phyloP scores from a whole-genome alignment of 306 rosid species.

The Senna siamea region DNA sequence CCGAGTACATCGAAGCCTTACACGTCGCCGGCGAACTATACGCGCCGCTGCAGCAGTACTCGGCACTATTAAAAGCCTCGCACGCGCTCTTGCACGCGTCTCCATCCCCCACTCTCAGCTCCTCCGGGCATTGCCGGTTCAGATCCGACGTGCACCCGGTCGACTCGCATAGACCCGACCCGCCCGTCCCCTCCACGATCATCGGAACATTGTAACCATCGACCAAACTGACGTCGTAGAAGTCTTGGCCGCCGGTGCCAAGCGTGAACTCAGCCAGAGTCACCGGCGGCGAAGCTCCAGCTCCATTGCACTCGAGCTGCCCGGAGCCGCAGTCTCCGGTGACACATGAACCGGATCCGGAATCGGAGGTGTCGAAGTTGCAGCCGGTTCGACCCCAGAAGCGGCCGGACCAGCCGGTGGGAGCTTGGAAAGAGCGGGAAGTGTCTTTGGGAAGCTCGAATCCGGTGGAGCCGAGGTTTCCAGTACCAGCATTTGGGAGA shows the following conservation, averaged over 20 bases:
- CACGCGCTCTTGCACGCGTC: slow-evolving; percentile 98
- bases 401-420: slow-evolving; percentile 98
- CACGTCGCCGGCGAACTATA: slow-evolving; percentile 72
- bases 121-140: slow-evolving; percentile 80
- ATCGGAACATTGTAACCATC: slow-evolving; percentile 91
- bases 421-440: slow-evolving; percentile 72
- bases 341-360: slow-evolving; percentile 70
- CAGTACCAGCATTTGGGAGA: slow-evolving; percentile 83
- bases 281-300: slow-evolving; percentile 91
- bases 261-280: slow-evolving; percentile 94
- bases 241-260: slow-evolving; percentile 84
- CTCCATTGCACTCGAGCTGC: slow-evolving; percentile 77
- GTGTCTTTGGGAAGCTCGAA: slow-evolving; percentile 79
- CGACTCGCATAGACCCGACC: slow-evolving; percentile 76
- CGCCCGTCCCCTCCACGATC: slow-evolving; percentile 82
- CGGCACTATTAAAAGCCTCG: slow-evolving; percentile 85
- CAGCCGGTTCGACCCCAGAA: slow-evolving; percentile 94
- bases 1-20: slow-evolving; percentile 73
- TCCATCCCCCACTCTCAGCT: slow-evolving; percentile 65
- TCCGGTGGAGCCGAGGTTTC: slow-evolving; percentile 77
- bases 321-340: slow-evolving; percentile 97
- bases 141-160: slow-evolving; percentile 88
- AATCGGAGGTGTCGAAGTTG: slow-evolving; percentile 72
- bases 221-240: slow-evolving; percentile 93
- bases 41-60: slow-evolving; percentile 87